Conservation (phyloP, 2,329 filamentous ascomycete species). For the Albophoma yamanashiensis region DNA sequence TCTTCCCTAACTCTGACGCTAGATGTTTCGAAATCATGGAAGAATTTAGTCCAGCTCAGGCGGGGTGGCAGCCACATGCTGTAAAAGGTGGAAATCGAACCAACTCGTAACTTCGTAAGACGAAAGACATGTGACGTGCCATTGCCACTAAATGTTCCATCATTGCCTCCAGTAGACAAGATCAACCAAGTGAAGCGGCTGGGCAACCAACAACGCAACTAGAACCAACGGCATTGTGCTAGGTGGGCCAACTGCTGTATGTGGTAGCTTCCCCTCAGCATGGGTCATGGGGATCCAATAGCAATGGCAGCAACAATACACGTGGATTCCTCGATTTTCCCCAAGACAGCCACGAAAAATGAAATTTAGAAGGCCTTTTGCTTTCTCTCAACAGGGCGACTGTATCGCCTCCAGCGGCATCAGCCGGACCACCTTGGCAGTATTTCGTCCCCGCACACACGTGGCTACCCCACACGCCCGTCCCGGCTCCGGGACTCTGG, state of each 20-base stretch:
- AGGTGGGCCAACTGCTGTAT: background rate
- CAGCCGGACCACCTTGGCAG: too few relatives aligned
- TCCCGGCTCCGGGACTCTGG: constrained; percentile 54
- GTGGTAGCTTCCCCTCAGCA: background rate
- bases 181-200: background rate
- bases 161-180: background rate
- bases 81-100: background rate
- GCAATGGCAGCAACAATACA: background rate
- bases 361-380: too few relatives aligned
- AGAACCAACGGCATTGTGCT: background rate
- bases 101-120: background rate
- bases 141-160: background rate
- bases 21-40: background rate
- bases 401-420: too few relatives aligned
- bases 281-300: background rate
- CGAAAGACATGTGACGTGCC: background rate
- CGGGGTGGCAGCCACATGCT: too few relatives aligned
- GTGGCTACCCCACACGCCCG: constrained; percentile 30
- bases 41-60: background rate
- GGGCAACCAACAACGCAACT: background rate
- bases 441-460: too few relatives aligned
- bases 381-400: too few relatives aligned
- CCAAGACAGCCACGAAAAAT: too few relatives aligned
- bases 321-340: too few relatives aligned
- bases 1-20: background rate